Base-by-base conservation (phyloP, 2,329 filamentous ascomycete species). In the Claviceps monticola region DNA sequence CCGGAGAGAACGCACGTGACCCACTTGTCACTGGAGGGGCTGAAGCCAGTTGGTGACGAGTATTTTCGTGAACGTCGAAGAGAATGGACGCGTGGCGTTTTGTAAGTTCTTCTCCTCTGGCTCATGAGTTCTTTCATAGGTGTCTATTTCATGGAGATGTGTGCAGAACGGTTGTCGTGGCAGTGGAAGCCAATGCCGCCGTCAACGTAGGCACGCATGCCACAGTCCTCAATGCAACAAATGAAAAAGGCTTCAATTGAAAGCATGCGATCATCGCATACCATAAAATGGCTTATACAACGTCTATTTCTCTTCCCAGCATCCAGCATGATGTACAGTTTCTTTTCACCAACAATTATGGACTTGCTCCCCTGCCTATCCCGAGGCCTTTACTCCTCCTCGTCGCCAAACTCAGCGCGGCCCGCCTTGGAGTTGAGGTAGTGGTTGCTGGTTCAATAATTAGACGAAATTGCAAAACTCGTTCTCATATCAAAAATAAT, bases 401-500 rank as follows among this genome's bases (percentile, higher is more conserved):
- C 66, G 42, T 67, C 71, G 50, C 37, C 69, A 57, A 71, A 71
- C 71, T 76, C 74, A 54, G 73, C 74, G 60, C 83, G 82, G 50
- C 85, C 85, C 52, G 76, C 73, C 79, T 89, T 89, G 61, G 84
- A 88, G 78, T 88, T 87, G 63, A 87, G 74, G 72, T 85, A 88
- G 66, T 88, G 76, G 74, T 88, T 89, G 71, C 86, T 89, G 48
- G 38, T 13, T 17, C 11, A 14, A 5, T 26, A 16, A 29, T 48
- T 38, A 54, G 48, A 21, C 5, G 17, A 26, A 16, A 9, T n/a
- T 34, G 3, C 34, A 16, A 5, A 14, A 34, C n/a, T 46, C 0
- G 9, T 34, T 34, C 3, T 34, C 9, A 34, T 34, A 11, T 34
- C 29, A 9, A 34, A 29, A 4, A 4, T 4, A 34, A 34, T 34